A percentile compares a stretch with the other conserved stretches of the same genome.
These are phyloP conservation scores for Amanita phalloides DNA, from an alignment of 768 basidiomycete genomes.

Conservation along the genomic window DNA sequence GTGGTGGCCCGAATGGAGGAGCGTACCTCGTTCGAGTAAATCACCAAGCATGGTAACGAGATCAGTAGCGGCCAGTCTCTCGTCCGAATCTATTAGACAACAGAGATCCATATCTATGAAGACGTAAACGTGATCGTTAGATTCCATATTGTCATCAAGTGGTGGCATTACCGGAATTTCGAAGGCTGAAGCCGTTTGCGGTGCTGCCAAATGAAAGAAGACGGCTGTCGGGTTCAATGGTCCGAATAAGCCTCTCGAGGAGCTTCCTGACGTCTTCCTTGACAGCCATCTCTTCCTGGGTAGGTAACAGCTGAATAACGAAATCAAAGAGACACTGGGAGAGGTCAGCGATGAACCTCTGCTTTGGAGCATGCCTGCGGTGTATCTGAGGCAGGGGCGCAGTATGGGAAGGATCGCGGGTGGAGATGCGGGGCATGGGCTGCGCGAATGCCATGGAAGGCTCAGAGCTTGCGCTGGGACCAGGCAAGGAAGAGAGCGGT, in stretches of 20 bases:
- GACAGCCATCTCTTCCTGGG: slow-evolving; percentile 79
- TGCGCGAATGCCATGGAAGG: slow-evolving; percentile 1
- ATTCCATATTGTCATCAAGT: neutral
- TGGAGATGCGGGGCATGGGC: neutral
- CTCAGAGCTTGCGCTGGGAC: neutral
- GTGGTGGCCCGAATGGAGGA: slow-evolving; percentile 2
- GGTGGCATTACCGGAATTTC: slow-evolving; percentile 70
- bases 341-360: slow-evolving; percentile 68
- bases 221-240: slow-evolving; percentile 86
- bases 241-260: slow-evolving; percentile 90
- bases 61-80: slow-evolving; percentile 72
- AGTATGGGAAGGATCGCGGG: neutral
- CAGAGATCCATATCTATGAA: slow-evolving; percentile 93
- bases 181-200: slow-evolving; percentile 92
- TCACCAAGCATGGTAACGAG: slow-evolving; percentile 92
- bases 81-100: slow-evolving; percentile 86
- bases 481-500: neutral
- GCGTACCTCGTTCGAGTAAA: slow-evolving; percentile 82
- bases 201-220: slow-evolving; percentile 93
- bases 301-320: slow-evolving; percentile 85
- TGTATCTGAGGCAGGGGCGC: neutral
- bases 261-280: slow-evolving; percentile 95
- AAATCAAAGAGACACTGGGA: slow-evolving; percentile 91
- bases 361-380: slow-evolving; percentile 32
- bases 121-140: slow-evolving; percentile 1